Base-by-base conservation (phyloP, 306 rosid genomes). In the Hippophae gyantsensis region DNA sequence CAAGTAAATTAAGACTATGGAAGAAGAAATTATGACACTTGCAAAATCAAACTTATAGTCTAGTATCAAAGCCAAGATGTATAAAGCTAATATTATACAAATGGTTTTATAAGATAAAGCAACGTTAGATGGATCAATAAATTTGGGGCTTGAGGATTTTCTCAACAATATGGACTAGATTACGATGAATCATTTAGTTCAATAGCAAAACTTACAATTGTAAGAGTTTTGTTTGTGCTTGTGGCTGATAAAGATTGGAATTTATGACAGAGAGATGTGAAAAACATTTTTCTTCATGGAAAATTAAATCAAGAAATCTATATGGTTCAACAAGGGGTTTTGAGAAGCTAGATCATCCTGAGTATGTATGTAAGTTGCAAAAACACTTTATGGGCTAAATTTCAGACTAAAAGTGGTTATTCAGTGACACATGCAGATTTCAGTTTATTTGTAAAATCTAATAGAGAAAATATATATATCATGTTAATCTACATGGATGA, bases 151-250 rank as follows among this genome's bases (percentile, higher is more conserved):
- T 40, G 38, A 8, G 63, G 41, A 9, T 61, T 61, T 27, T 61
- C 65, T 48, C 50, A 61, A 61, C 23, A 61, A 5, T 61, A 47
- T 13, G 43, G 53, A 6, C 2, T 46, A 8, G 65, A 61, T 54
- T 61, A 47, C 26, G 27, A 61, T 61, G 55, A 61, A n/a, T 47
- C 43, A 23, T 51, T 51, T n/a, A 63, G 67, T 63, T 25, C 23
- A 12, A 27, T 49, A 3, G 56, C 11, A 32, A 61, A 61, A 5
- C 13, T 61, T 5, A 61, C 66, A 0, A 49, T 7, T 27, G 13
- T 61, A 48, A 18, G 27, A 4, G 56, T 58, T 3, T 2, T 42
- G 18, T 51, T 23, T 2, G 42, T 40, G 6, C 18, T 14, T 49
- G 48, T n/a, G 5, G n/a, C n/a, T 0, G 9, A 38, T 23, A 10